These are phyloP conservation scores for Verticillium longisporum DNA, from an alignment of 2,329 filamentous ascomycete genomes.

Conservation along the genomic window DNA sequence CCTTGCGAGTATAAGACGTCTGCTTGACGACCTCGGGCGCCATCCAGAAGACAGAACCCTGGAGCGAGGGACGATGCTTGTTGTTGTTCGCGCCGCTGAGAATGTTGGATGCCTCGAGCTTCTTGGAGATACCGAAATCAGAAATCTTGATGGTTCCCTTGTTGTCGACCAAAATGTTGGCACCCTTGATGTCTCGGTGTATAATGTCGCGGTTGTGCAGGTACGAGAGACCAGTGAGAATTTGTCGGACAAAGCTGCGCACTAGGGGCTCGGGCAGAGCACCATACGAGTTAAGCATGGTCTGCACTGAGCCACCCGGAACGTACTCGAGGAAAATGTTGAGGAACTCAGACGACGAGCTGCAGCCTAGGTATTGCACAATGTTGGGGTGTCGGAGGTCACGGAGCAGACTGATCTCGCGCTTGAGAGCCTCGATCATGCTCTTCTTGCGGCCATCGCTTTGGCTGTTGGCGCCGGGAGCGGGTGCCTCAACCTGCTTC, in stretches of 20 bases:
- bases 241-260: slow-evolving; percentile 94
- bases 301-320: slow-evolving; percentile 92
- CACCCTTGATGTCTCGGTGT: slow-evolving; percentile 97
- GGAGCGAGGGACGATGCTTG: slow-evolving; percentile 70
- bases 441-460: slow-evolving; percentile 89
- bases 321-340: slow-evolving; percentile 99
- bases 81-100: slow-evolving; percentile 62
- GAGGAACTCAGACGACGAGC: slow-evolving; percentile 81
- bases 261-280: slow-evolving; percentile 89
- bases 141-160: slow-evolving; percentile 99
- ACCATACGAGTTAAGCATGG: slow-evolving; percentile 97
- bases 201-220: slow-evolving; percentile 94
- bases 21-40: slow-evolving; percentile 97
- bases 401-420: slow-evolving; percentile 88
- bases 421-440: slow-evolving; percentile 96
- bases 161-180: slow-evolving; percentile 97
- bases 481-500: slow-evolving; percentile 92
- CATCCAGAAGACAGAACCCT: slow-evolving; percentile 99
- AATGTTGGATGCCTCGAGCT: slow-evolving; percentile 85
- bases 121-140: slow-evolving; percentile 98
- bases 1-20: slow-evolving; percentile 95
- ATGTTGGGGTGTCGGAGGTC: slow-evolving; percentile 96
- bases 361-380: slow-evolving; percentile 94
- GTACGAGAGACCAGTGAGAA: slow-evolving; percentile 85
- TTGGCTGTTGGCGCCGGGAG: slow-evolving; percentile 67